Conservation (phyloP, 1,139 yeast genomes). For the Debaryomyces fabryi region DNA sequence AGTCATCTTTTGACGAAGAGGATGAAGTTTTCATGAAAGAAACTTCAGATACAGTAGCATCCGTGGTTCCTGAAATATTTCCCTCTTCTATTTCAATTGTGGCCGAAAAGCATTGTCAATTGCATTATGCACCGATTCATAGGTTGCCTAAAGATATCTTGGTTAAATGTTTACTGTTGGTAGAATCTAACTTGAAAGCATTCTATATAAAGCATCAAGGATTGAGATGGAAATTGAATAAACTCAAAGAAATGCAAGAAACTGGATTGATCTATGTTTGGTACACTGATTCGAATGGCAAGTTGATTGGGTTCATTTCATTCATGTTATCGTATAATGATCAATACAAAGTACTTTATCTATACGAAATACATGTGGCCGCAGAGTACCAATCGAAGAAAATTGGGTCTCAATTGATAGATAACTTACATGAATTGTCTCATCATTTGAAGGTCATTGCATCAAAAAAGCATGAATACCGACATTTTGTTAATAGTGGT, state of each 20-base stretch:
- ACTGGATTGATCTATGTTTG: constrained; percentile 45
- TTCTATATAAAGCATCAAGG: constrained; percentile 37
- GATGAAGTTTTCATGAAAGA: constrained; percentile 22
- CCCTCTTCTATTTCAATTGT: constrained; percentile 8
- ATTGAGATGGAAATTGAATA: constrained; percentile 44
- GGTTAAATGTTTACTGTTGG: constrained; percentile 19
- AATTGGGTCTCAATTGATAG: constrained; percentile 39
- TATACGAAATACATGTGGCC: constrained; percentile 56
- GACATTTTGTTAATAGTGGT: constrained; percentile 24
- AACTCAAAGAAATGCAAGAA: constrained; percentile 49
- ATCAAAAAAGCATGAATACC: background rate
- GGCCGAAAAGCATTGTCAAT: constrained; percentile 4
- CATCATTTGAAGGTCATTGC: constrained; percentile 15
- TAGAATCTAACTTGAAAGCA: constrained; percentile 35
- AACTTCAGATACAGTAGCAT: constrained; percentile 19
- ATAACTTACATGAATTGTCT: constrained; percentile 30
- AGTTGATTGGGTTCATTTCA: constrained; percentile 46
- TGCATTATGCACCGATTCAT: constrained; percentile 17
- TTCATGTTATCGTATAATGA: constrained; percentile 38
- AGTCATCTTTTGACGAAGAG: constrained; percentile 23
- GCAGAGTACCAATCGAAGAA: constrained; percentile 30
- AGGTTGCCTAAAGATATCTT: constrained; percentile 2
- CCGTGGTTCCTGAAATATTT: constrained; percentile 18
- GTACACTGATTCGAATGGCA: constrained; percentile 19
- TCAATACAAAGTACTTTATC: constrained; percentile 41